phyloP scores from a whole-genome alignment of 2,329 filamentous ascomycete genomes.

The Alternaria atra region DNA sequence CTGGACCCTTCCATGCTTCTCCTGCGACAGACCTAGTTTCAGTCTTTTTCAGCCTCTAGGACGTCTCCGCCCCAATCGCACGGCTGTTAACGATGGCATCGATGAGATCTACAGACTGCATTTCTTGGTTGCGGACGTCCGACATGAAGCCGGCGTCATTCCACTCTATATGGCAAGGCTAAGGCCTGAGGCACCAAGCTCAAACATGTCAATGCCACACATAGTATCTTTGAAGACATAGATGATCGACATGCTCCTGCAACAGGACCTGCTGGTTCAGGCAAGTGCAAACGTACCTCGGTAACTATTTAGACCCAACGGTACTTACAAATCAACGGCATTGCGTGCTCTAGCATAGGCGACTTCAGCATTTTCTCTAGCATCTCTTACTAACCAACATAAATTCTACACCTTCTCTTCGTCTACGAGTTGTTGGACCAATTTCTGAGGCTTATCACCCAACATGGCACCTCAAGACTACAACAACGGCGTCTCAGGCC shows the following conservation, averaged over 20 bases:
- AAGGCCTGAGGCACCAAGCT: background rate
- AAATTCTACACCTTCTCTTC: background rate
- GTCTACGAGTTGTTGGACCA: background rate
- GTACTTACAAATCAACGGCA: conserved; percentile 27
- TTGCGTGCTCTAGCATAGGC: background rate
- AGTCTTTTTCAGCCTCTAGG: background rate
- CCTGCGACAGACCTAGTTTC: background rate
- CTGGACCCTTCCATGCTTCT: conserved; percentile 6
- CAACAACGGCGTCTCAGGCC: conserved; percentile 35
- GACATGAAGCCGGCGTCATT: background rate
- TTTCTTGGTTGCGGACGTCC: background rate
- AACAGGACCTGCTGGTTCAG: background rate
- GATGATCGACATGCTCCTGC: background rate
- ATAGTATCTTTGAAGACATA: background rate
- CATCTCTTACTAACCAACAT: background rate
- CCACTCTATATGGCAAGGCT: fast-evolving
- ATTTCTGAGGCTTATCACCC: background rate
- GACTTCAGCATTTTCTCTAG: background rate
- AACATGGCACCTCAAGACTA: conserved; percentile 40
- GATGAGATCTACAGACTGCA: background rate
- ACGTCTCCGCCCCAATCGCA: background rate
- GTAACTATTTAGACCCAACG: conserved; percentile 5
- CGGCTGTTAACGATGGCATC: background rate
- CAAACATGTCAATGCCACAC: background rate
- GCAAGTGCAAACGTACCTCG: conserved; percentile 20